Evolutionary conservation across 1,284 basidiomycete genomes (phyloP).

Genomic region (Grifola frondosa): DNA sequence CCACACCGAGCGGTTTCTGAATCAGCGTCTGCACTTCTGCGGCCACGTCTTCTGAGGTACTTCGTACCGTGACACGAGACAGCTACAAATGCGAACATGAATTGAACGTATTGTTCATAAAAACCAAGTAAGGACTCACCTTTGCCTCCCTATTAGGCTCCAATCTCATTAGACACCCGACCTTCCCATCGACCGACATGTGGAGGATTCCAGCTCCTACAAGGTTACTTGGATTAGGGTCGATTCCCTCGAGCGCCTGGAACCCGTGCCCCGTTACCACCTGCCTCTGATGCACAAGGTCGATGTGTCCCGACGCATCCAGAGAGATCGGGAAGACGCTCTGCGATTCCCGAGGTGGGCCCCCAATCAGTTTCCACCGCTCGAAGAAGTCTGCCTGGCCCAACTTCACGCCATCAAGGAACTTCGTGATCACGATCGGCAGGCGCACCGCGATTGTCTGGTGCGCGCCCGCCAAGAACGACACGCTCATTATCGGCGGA

Average conservation of each 20-base stretch:
- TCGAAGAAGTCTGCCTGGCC: conserved; percentile 90
- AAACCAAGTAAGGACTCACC: conserved; percentile 43
- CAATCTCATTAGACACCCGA: conserved; percentile 89
- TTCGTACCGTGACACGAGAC: conserved; percentile 91
- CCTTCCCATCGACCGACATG: conserved; percentile 84
- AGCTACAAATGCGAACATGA: conserved; percentile 48
- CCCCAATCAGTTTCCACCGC: conserved; percentile 96
- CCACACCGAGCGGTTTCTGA: conserved; percentile 48
- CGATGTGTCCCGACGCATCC: conserved; percentile 67
- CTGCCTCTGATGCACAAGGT: conserved; percentile 70
- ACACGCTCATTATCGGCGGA: conserved; percentile 83
- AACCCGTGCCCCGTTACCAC: conserved; percentile 79
- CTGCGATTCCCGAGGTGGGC: conserved; percentile 90
- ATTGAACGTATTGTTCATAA: background rate
- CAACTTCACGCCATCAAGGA: conserved; percentile 90
- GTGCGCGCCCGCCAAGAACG: conserved; percentile 90
- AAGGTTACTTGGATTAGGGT: conserved; percentile 85
- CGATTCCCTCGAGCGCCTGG: conserved; percentile 76
- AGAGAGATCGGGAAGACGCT: conserved; percentile 81
- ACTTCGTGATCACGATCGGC: conserved; percentile 88
- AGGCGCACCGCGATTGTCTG: conserved; percentile 84
- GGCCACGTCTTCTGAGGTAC: conserved; percentile 93
- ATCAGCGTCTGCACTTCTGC: conserved; percentile 73
- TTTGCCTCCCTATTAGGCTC: conserved; percentile 97
- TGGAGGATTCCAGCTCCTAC: conserved; percentile 94